A percentile compares a stretch with the other conserved stretches of the same genome.
These are phyloP conservation scores for Ottelia alismoides DNA, from an alignment of 106 monocot genomes.

Conservation along the genomic window DNA sequence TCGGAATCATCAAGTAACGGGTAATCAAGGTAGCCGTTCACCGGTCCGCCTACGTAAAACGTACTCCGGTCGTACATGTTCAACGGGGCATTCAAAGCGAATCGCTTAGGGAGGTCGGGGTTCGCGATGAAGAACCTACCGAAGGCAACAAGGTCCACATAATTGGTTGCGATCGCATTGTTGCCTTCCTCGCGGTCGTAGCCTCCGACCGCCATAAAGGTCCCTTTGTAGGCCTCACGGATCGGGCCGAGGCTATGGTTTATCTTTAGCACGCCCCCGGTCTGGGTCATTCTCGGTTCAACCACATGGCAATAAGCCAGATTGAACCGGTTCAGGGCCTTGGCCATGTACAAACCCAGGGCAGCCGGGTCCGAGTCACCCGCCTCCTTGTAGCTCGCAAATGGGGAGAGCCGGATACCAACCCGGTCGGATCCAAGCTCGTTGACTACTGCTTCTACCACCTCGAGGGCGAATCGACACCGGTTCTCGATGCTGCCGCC, in stretches of 20 bases:
- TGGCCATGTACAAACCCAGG: too few relatives aligned
- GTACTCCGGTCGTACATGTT: slow-evolving; percentile 10
- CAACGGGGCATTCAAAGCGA: slow-evolving; percentile 1
- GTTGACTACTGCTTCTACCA: not conserved
- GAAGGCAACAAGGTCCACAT: slow-evolving; percentile 1
- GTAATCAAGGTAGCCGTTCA: slow-evolving; percentile 11
- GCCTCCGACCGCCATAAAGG: slow-evolving; percentile 7
- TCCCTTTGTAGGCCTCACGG: slow-evolving; percentile 5
- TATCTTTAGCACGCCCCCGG: not conserved
- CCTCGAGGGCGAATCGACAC: not conserved
- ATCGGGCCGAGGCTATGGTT: not conserved
- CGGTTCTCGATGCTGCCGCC: not conserved
- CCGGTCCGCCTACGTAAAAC: slow-evolving; percentile 3
- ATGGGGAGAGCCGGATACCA: not conserved
- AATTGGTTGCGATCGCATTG: not conserved
- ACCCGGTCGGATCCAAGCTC: not conserved
- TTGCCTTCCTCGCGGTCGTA: slow-evolving; percentile 2
- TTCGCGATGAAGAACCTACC: slow-evolving; percentile 5
- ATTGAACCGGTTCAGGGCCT: too few relatives aligned
- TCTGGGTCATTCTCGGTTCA: slow-evolving; percentile 1
- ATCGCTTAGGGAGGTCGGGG: slow-evolving; percentile 4
- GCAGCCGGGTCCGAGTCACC: not conserved
- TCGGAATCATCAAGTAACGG: slow-evolving; percentile 8
- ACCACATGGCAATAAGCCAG: too few relatives aligned
- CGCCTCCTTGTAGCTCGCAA: not conserved